Evolutionary conservation across 257 asterid species (phyloP), one percentile per base, ranked within the genome.

Genomic region (Agastache rugosa): DNA sequence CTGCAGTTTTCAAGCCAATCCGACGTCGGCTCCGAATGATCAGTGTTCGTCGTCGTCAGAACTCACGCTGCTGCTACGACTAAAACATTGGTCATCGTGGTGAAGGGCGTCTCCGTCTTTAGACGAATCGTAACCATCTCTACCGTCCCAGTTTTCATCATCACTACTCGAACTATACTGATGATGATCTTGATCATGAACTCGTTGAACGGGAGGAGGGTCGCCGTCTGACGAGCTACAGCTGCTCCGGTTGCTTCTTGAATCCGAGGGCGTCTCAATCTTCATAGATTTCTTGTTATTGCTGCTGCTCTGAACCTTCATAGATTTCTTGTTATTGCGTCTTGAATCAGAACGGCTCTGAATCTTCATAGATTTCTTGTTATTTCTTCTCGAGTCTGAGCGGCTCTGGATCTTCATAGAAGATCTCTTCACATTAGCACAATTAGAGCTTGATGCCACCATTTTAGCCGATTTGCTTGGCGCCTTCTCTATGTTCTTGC

Each of bases 371-470:
- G 80, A 58, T 23, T 68, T 53, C 69, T 68, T 73, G 20, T 11
- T 22, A 56, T 56, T 67, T 50, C 79, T 77, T 11, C 35, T 77
- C 48, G 86, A 67, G 16, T 45, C 48, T 25, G 53, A 22, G 50
- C 65, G 54, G 47, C 75, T 69, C n/a, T 20, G 20, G 6, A 23
- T 48, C 19, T 63, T 62, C 41, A 66, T 12, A 35, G 39, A 35
- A 3, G 79, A 64, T 12, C 58, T 48, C 66, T 66, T 78, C 75
- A 69, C 79, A 62, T 81, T 82, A 34, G 60, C 66, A 11, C 74
- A 39, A 19, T 62, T 77, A 0, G 85, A 77, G 75, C 78, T 78
- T 11, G 85, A 78, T 17, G 71, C 76, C 29, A 45, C 78, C 22
- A 77, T 39, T 47, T 67, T 69, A 6, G 72, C 51, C 11, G 77